Conservation (phyloP, 2,329 filamentous ascomycete species). For the Colletotrichum lupini region DNA sequence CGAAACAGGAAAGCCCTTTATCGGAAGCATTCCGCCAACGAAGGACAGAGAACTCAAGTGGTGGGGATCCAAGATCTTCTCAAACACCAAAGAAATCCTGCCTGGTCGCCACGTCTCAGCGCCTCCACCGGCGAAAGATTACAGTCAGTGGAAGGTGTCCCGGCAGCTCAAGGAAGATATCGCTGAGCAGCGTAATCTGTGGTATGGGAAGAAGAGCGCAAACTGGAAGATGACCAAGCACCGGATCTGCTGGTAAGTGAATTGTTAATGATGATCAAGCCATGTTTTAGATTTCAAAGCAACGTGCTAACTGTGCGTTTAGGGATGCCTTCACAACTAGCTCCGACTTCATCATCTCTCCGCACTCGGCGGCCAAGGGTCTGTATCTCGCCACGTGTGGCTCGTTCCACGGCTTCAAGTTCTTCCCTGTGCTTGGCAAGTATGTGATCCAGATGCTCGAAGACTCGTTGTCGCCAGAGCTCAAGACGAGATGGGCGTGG, state of each 20-base stretch:
- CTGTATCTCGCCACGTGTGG: constrained; percentile 73
- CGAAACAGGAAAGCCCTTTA: constrained; percentile 59
- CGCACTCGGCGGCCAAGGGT: constrained; percentile 60
- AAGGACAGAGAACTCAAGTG: constrained; percentile 64
- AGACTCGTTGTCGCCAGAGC: constrained; percentile 53
- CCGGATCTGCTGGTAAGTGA: constrained; percentile 73
- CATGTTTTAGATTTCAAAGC: neutral
- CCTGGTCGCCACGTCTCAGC: constrained; percentile 66
- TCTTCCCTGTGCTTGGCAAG: constrained; percentile 72
- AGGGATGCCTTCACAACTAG: constrained; percentile 75
- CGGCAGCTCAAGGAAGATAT: constrained; percentile 68
- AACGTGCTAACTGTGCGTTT: neutral
- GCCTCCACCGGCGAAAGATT: constrained; percentile 66
- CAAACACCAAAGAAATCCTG: constrained; percentile 62
- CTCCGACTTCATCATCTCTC: constrained; percentile 72
- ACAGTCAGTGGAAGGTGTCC: constrained; percentile 72
- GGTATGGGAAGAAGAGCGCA: constrained; percentile 67
- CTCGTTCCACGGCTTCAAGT: constrained; percentile 76
- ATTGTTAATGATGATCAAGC: neutral
- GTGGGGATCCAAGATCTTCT: constrained; percentile 72
- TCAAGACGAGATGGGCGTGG: constrained; percentile 65
- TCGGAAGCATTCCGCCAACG: constrained; percentile 68
- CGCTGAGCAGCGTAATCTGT: constrained; percentile 64
- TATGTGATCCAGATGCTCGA: constrained; percentile 70
- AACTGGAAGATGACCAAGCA: constrained; percentile 70